Evolutionary conservation across 2,329 filamentous ascomycete species (phyloP).

Genomic region (Ilyonectria mors-panacis): DNA sequence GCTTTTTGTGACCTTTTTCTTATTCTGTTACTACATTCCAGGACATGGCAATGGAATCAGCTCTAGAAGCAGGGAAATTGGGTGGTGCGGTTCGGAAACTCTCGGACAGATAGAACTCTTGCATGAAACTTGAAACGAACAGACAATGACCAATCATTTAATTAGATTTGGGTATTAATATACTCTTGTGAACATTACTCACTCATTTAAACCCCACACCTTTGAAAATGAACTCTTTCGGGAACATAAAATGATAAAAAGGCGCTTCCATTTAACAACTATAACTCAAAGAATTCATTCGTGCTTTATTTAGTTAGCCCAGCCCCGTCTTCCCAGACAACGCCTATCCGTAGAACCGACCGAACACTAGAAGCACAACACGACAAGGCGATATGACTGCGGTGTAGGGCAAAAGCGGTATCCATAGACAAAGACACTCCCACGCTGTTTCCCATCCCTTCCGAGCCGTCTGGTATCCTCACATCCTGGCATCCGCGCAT

Average conservation of each 20-base stretch:
- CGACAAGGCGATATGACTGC: conserved; percentile 15
- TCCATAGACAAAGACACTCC: background rate
- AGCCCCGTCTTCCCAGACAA: conserved; percentile 43
- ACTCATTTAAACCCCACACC: background rate
- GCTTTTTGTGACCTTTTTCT: background rate
- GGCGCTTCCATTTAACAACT: conserved; percentile 43
- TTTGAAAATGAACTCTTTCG: background rate
- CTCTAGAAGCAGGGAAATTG: conserved; percentile 1
- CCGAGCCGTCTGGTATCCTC: conserved; percentile 25
- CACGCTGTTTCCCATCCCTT: conserved; percentile 14
- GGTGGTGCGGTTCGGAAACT: conserved; percentile 17
- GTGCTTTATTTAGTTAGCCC: conserved; percentile 36
- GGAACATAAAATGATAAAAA: conserved; percentile 14
- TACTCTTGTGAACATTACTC: background rate
- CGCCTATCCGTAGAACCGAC: conserved; percentile 45
- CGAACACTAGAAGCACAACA: conserved; percentile 31
- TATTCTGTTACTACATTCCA: conserved; percentile 6
- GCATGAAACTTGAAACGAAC: conserved; percentile 21
- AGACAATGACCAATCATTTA: conserved; percentile 23
- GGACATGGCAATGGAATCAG: conserved; percentile 11
- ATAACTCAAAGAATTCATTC: conserved; percentile 40
- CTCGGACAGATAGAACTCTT: conserved; percentile 17
- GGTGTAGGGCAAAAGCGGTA: conserved; percentile 10
- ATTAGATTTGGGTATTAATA: background rate
- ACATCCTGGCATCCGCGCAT: conserved; percentile 4